Evolutionary conservation across 2,329 filamentous ascomycete genomes (phyloP).

Genomic region (Fusarium denticulatum): DNA sequence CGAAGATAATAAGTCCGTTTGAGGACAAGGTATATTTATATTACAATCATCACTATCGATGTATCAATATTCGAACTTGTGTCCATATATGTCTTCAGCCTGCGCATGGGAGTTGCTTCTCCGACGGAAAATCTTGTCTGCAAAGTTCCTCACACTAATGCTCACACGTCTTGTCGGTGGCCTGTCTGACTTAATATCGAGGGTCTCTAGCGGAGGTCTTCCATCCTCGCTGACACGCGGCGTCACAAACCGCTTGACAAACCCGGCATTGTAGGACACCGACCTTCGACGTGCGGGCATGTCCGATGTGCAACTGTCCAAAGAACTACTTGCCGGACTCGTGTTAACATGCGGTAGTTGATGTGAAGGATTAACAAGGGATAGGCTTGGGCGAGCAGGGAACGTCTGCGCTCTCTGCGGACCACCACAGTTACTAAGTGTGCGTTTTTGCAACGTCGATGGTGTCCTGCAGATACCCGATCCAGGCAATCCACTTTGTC

Average conservation of each 20-base stretch:
- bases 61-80: constrained; percentile 41
- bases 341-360: constrained; percentile 25
- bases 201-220: constrained; percentile 31
- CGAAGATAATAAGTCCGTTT: constrained; percentile 1
- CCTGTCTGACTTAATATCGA: constrained; percentile 37
- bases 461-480: constrained; percentile 45
- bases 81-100: constrained; percentile 36
- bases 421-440: constrained; percentile 27
- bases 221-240: constrained; percentile 41
- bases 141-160: constrained; percentile 42
- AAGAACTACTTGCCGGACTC: constrained; percentile 31
- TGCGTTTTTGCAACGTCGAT: constrained; percentile 40
- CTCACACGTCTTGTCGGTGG: constrained; percentile 42
- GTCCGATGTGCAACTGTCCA: constrained; percentile 30
- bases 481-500: constrained; percentile 50
- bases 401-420: constrained; percentile 36
- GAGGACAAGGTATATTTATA: constrained; percentile 30
- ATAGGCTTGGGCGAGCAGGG: constrained; percentile 31
- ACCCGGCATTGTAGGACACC: constrained; percentile 39
- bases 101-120: constrained; percentile 43
- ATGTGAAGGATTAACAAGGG: constrained; percentile 20
- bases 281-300: constrained; percentile 38
- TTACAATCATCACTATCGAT: constrained; percentile 33
- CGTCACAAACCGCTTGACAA: constrained; percentile 39
- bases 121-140: constrained; percentile 45